Conservation (phyloP, 2,329 filamentous ascomycete species). For the Thelonectria discophora region DNA sequence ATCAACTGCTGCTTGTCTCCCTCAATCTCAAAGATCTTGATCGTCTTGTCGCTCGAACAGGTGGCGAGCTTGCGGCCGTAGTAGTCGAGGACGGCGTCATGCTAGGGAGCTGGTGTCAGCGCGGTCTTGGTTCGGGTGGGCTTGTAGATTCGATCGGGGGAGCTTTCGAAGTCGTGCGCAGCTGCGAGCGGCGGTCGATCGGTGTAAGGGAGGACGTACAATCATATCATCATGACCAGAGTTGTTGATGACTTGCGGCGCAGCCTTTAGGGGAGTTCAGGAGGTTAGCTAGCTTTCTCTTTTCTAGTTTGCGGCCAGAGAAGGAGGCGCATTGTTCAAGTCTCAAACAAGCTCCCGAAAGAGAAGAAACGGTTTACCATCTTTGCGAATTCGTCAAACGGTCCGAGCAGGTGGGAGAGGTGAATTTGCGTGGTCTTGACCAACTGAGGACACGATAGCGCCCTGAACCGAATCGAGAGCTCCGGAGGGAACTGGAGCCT, state of each 20-base stretch:
- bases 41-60: slow-evolving; percentile 96
- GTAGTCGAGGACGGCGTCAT: slow-evolving; percentile 98
- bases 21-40: slow-evolving; percentile 99
- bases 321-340: background rate
- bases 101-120: slow-evolving; percentile 59
- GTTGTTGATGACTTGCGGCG: slow-evolving; percentile 57
- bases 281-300: slow-evolving; percentile 46
- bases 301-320: background rate
- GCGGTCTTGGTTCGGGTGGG: slow-evolving; percentile 25
- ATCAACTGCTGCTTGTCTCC: slow-evolving; percentile 88
- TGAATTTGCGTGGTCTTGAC: slow-evolving; percentile 32
- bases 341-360: background rate
- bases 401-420: slow-evolving; percentile 28
- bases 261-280: slow-evolving; percentile 46
- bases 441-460: slow-evolving; percentile 44
- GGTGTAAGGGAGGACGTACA: slow-evolving; percentile 70
- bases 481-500: slow-evolving; percentile 28
- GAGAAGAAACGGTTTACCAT: slow-evolving; percentile 35
- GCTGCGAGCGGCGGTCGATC: slow-evolving; percentile 17
- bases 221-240: slow-evolving; percentile 96
- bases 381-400: slow-evolving; percentile 29
- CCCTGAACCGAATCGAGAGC: slow-evolving; percentile 35
- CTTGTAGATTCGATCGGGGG: slow-evolving; percentile 5
- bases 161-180: slow-evolving; percentile 14
- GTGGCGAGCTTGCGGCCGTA: slow-evolving; percentile 96